These are phyloP conservation scores for Goffeauzyma gilvescens DNA, from an alignment of 768 basidiomycete species.

Conservation along the genomic window DNA sequence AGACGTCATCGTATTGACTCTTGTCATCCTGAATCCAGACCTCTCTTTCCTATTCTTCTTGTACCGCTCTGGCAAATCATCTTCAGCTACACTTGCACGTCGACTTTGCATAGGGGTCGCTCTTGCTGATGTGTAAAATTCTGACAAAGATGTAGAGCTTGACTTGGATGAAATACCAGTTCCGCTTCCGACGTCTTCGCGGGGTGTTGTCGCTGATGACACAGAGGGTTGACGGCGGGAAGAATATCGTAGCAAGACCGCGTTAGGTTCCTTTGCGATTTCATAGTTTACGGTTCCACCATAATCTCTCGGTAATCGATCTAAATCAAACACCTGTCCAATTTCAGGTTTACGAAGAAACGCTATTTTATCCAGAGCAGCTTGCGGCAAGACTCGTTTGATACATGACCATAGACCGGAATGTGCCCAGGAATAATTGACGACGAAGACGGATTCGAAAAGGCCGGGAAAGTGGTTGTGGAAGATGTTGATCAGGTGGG, in stretches of 20 bases:
- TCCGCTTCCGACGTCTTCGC: too few relatives aligned
- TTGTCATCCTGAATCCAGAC: too few relatives aligned
- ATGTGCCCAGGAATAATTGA: constrained; percentile 29
- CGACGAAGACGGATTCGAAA: constrained; percentile 23
- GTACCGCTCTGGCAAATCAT: too few relatives aligned
- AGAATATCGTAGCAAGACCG: neutral
- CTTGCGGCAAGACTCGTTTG: constrained; percentile 26
- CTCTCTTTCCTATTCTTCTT: too few relatives aligned
- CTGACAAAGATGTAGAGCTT: too few relatives aligned
- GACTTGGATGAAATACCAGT: too few relatives aligned
- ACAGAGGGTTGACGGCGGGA: neutral
- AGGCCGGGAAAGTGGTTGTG: constrained; percentile 29
- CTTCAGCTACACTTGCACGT: too few relatives aligned
- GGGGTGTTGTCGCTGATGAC: too few relatives aligned
- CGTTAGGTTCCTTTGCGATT: constrained; percentile 7
- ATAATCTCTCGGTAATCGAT: constrained; percentile 19
- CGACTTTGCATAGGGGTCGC: too few relatives aligned
- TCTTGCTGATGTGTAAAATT: too few relatives aligned
- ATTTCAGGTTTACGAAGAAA: constrained; percentile 18
- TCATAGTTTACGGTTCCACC: constrained; percentile 15
- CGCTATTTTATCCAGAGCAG: constrained; percentile 25
- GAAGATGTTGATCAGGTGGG: constrained; percentile 22
- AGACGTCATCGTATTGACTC: too few relatives aligned
- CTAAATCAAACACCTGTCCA: constrained; percentile 19
- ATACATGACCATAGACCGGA: constrained; percentile 26